Evolutionary conservation across 163 green algal genomes (phyloP).

Genomic region (Volvox carteri): DNA sequence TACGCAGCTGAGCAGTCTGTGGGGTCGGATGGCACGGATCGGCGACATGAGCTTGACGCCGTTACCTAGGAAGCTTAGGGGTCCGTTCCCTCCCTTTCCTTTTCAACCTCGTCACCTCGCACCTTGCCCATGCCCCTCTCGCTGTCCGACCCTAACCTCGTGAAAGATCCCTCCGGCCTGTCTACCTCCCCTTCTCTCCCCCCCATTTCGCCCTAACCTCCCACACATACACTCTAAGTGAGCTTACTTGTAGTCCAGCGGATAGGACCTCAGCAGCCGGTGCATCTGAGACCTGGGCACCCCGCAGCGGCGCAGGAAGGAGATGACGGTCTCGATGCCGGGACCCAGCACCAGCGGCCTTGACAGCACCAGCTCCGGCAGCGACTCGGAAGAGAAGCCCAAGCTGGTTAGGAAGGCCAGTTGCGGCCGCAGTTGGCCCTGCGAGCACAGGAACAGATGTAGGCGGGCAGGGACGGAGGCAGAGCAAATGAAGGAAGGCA

Average conservation of each 20-base stretch:
- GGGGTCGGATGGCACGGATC: too few species aligned
- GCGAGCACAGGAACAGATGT: not conserved
- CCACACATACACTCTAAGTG: not conserved
- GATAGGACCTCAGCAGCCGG: conserved; percentile 40
- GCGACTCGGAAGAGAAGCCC: conserved; percentile 8
- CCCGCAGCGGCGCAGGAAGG: conserved; percentile 40
- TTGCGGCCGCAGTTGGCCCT: conserved; percentile 51
- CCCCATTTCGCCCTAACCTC: not conserved
- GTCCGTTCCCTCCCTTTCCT: not conserved
- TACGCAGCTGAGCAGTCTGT: not conserved
- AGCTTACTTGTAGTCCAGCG: conserved; percentile 47
- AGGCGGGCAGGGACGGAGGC: not conserved
- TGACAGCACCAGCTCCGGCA: conserved; percentile 45
- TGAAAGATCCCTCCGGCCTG: not conserved
- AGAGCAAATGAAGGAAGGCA: not conserved
- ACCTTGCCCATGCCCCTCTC: not conserved
- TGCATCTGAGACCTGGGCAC: conserved; percentile 44
- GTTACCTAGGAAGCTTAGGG: not conserved
- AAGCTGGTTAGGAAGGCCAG: conserved; percentile 38
- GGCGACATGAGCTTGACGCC: not conserved
- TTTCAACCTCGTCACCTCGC: not conserved
- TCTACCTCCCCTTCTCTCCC: not conserved
- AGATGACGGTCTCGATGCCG: conserved; percentile 52
- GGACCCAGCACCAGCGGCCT: conserved; percentile 54
- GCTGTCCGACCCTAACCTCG: not conserved